Conservation (phyloP, 1,139 yeast genomes). For the Debaryomycetaceae sp. region DNA sequence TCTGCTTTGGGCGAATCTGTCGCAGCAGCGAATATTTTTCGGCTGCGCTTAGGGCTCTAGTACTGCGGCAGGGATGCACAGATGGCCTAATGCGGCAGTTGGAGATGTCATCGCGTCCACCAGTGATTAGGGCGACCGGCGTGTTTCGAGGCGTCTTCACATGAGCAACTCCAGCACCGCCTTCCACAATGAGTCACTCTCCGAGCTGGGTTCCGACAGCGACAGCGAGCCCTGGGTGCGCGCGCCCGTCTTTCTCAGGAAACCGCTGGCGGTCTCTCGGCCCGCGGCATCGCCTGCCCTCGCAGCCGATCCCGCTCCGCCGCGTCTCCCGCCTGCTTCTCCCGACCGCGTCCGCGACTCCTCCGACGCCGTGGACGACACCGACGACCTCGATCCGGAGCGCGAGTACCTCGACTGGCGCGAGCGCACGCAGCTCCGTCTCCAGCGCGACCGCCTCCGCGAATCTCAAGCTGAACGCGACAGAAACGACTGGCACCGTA, state of each 20-base stretch:
- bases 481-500: slow-evolving; percentile 1
- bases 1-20: too few species aligned
- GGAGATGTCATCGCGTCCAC: too few species aligned
- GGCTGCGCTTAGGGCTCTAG: too few species aligned
- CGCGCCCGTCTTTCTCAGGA: neutral
- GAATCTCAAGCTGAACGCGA: slow-evolving; percentile 26
- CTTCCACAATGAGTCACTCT: too few species aligned
- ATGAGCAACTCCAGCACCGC: too few species aligned
- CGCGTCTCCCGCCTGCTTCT: neutral
- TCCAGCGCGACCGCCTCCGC: slow-evolving; percentile 29
- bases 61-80: too few species aligned
- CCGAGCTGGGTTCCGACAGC: neutral
- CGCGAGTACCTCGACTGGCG: slow-evolving; percentile 37
- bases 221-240: neutral
- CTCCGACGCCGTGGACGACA: slow-evolving; percentile 35
- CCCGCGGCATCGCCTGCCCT: neutral
- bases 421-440: slow-evolving; percentile 27
- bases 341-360: neutral
- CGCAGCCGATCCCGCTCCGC: neutral
- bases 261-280: neutral
- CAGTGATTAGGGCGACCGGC: too few species aligned
- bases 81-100: too few species aligned
- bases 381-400: slow-evolving; percentile 43
- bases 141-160: too few species aligned
- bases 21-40: too few species aligned